A percentile compares a stretch with the other conserved stretches of the same genome.
Evolutionary conservation across 768 basidiomycete species (phyloP).

Genomic region (Serendipita sp.): DNA sequence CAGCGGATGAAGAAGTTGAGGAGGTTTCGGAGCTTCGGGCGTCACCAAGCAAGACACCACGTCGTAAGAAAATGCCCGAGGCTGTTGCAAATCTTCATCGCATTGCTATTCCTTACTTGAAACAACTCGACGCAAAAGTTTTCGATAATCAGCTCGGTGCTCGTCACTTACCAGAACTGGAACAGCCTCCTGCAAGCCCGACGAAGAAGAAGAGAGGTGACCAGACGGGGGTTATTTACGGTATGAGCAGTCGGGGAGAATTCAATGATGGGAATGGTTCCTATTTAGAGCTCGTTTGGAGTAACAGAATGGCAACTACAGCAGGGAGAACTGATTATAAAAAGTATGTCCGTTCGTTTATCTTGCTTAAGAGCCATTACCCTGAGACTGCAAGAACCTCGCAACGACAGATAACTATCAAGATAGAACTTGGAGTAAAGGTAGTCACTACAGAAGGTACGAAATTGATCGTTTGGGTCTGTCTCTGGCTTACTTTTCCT

Average conservation of each 20-base stretch:
- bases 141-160: neutral
- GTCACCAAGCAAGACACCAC: neutral
- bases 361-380: neutral
- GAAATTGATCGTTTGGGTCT: neutral
- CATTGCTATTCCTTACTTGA: neutral
- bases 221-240: neutral
- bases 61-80: conserved; percentile 1
- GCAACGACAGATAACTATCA: neutral
- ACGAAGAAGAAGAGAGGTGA: neutral
- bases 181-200: neutral
- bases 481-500: neutral
- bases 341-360: neutral
- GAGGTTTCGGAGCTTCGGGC: neutral
- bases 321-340: neutral
- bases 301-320: conserved; percentile 4
- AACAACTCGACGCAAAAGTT: neutral
- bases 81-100: neutral
- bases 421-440: conserved; percentile 5
- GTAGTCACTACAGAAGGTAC: neutral
- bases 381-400: neutral
- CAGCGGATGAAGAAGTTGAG: neutral
- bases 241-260: neutral
- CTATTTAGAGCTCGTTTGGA: conserved; percentile 2
- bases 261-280: neutral
- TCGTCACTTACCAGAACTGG: neutral